Evolutionary conservation across 257 asterid genomes (phyloP).

Genomic region (Gynochthodes officinalis): DNA sequence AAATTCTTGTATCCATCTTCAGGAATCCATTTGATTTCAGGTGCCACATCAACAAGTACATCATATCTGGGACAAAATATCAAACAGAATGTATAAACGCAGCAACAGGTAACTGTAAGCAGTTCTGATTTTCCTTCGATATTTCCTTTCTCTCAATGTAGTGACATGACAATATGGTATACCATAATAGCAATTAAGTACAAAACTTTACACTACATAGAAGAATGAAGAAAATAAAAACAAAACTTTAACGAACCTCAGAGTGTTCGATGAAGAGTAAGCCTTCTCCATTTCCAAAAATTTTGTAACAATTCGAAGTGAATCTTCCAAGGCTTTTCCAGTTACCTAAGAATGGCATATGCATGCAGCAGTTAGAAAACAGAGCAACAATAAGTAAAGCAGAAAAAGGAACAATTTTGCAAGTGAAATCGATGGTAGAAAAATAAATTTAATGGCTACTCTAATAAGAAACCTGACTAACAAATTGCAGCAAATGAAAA

Average conservation of each 20-base stretch:
- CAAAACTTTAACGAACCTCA: slow-evolving; percentile 56
- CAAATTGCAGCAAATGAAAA: not conserved
- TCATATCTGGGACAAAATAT: slow-evolving; percentile 58
- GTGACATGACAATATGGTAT: not conserved
- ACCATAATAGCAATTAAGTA: not conserved
- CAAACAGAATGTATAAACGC: slow-evolving; percentile 17
- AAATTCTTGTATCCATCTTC: slow-evolving; percentile 87
- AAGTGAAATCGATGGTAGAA: not conserved
- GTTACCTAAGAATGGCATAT: slow-evolving; percentile 54
- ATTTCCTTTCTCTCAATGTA: not conserved
- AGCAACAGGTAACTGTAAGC: slow-evolving; percentile 3
- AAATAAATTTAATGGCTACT: not conserved
- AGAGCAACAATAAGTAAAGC: slow-evolving; percentile 11
- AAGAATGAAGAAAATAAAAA: not conserved
- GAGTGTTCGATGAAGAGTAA: slow-evolving; percentile 53
- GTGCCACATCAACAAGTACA: slow-evolving; percentile 79
- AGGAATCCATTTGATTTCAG: slow-evolving; percentile 85
- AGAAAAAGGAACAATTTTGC: slow-evolving; percentile 6
- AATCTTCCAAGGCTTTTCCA: slow-evolving; percentile 86
- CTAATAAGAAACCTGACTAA: not conserved
- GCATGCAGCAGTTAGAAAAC: slow-evolving; percentile 12
- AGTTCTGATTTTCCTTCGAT: not conserved
- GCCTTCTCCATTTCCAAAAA: slow-evolving; percentile 80
- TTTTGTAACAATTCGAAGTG: slow-evolving; percentile 69
- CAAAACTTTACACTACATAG: not conserved